Evolutionary conservation across 495 filamentous ascomycete species (phyloP), one percentile per base, ranked within the genome.

Genomic region (Xylona heveae): DNA sequence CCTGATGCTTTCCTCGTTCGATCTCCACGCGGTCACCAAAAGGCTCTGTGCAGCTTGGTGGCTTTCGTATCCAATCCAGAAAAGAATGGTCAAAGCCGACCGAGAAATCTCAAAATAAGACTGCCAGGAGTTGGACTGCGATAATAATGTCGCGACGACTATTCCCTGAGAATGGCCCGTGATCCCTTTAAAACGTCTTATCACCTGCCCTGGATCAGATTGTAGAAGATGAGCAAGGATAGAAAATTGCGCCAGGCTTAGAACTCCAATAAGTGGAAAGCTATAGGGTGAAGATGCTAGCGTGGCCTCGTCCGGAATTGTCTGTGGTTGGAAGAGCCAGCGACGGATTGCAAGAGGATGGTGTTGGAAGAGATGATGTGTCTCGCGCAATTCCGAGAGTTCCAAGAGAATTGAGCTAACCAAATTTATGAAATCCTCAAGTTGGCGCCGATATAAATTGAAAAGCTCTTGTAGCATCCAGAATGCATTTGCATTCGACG

Each of bases 351-450:
- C n/a, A n/a, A n/a, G n/a, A n/a, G 68, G 40, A 82, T 68, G 2
- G 88, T 81, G 1, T 80, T 76, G 15, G 71, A 64, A 21, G 57
- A 55, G 42, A 99, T 66, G 28, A 94, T 64, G 27, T 88, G 76
- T 36, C 82, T 78, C 3, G 95, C 70, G 33, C 95, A 81, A 1
- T 77, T 76, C 1, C 77, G 73, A 51, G 95, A 99, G 9, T 80
- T 90, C 28, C 62, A 66, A 58, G 84, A 90, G 20, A 95, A 62
- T 50, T 85, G 75, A 23, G n/a, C 88, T 71, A 24, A 99, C 66
- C 55, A 95, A 90, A 34, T 94, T 83, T 47, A 95, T 95, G 54
- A 95, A 99, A 51, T 95, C 90, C 50, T 95, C 83, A 37, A 95
- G 93, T 50, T 95, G 95, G 34, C n/a, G n/a, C n/a, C n/a, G n/a